These are phyloP conservation scores for Rhodotorula babjevae DNA, from an alignment of 768 basidiomycete genomes.

Conservation along the genomic window DNA sequence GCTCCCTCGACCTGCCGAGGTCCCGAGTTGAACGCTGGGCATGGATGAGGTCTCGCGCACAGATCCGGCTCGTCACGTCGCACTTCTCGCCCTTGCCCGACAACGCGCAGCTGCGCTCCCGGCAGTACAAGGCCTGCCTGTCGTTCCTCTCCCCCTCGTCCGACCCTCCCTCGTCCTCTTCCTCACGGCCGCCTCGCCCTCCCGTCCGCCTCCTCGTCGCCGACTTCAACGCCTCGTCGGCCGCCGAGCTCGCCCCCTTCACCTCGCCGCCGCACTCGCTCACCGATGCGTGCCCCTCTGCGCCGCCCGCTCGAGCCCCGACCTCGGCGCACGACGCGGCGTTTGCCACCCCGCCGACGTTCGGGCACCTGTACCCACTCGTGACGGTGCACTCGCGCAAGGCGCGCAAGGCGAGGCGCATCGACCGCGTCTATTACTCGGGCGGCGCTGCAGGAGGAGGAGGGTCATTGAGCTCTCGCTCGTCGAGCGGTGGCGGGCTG, in stretches of 20 bases:
- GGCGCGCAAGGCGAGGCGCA: conserved; percentile 32
- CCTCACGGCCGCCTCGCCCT: background rate
- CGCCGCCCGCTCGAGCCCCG: background rate
- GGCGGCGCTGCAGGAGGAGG: no score
- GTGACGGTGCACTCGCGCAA: background rate
- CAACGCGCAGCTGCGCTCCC: conserved; percentile 8
- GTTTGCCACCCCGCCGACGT: conserved; percentile 28
- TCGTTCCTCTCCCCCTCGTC: background rate
- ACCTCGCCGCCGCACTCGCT: background rate
- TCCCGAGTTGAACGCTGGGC: no score
- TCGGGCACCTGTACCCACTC: conserved; percentile 35
- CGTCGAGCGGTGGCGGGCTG: no score
- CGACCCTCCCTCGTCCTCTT: background rate
- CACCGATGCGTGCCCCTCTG: conserved; percentile 2
- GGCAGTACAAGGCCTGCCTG: conserved; percentile 15
- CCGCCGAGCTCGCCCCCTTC: conserved; percentile 20
- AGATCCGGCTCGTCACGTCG: conserved; percentile 26
- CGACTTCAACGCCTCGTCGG: conserved; percentile 31
- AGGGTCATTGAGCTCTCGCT: no score
- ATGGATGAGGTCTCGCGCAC: background rate
- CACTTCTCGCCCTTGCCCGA: conserved; percentile 35
- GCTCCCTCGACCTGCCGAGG: background rate
- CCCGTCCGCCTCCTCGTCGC: conserved; percentile 8
- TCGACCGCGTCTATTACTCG: conserved; percentile 28
- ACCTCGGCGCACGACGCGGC: background rate